Evolutionary conservation across 108 stramenopile genomes (phyloP), one percentile per base, ranked within the genome.

Genomic region (Nitzschia sp.): DNA sequence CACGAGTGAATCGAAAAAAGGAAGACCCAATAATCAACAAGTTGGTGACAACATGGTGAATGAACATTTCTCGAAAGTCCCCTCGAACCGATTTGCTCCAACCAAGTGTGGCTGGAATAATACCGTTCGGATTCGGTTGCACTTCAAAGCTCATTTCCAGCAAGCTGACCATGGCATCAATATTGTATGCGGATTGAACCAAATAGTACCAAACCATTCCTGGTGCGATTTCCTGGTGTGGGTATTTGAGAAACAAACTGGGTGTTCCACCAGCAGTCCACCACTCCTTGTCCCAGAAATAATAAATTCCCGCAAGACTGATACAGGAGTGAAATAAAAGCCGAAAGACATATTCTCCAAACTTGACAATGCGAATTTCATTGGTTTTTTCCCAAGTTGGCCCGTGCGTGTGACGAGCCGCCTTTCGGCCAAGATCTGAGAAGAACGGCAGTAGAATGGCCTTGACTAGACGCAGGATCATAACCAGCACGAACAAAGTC

Each of bases 121-220:
- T 33, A 21, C 53, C 58, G 8, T 35, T 60, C 16, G 58, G 57
- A 17, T 22, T 61, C 35, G 53, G 45, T 27, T 56, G 65, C 22
- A 82, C 58, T 27, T 55, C 65, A 55, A 91, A 90, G 36, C 77
- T 80, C 15, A 94, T 63, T 75, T 87, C 78, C 36, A 88, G 33
- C 30, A 94, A 54, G 45, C 77, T 80, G 9, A 90, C 21, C 58
- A 94, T 66, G n/a, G 93, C 90, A 67, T 94, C 93, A 16, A 88
- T 65, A 69, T 94, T 91, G 78, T 94, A 94, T 3, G 93, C 86
- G n/a, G 68, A 63, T 58, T 94, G 93, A 0, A 90, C 58, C 13
- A 94, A 46, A 66, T 94, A 94, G 54, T 94, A 94, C 93, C 93
- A 94, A 0, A 84, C 62, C 93, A 94, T 91, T 17, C 85, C 85